A percentile compares a stretch with the other conserved stretches of the same genome.
Conservation (phyloP, 345 rosid genomes). For the Lepidium aucheri region DNA sequence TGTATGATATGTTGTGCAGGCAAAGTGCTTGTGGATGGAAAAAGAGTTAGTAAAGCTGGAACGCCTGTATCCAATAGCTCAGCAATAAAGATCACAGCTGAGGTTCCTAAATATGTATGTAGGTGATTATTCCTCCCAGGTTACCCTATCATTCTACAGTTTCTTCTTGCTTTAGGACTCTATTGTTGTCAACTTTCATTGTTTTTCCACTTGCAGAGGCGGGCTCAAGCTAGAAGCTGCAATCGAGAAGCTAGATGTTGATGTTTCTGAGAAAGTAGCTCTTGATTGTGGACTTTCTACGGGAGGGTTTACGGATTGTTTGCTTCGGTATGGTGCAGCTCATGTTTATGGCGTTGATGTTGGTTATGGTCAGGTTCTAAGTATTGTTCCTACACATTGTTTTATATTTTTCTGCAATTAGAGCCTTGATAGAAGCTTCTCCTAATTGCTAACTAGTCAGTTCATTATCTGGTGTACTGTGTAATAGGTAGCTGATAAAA, state of each 20-base stretch:
- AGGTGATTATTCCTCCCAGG: conserved; percentile 64
- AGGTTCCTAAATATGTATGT: conserved; percentile 95
- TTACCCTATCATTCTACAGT: conserved; percentile 4
- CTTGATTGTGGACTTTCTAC: conserved; percentile 96
- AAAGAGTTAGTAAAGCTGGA: conserved; percentile 78
- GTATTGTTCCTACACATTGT: background rate
- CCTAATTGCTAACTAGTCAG: background rate
- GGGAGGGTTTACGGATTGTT: conserved; percentile 92
- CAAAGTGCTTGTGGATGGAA: conserved; percentile 87
- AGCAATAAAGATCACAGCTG: conserved; percentile 65
- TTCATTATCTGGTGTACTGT: background rate
- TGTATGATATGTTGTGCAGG: conserved; percentile 35
- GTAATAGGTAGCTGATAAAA: conserved; percentile 87
- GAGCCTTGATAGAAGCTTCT: background rate
- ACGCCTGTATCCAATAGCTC: conserved; percentile 62
- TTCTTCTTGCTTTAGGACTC: background rate
- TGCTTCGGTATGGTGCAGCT: conserved; percentile 90
- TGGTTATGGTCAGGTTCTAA: conserved; percentile 82
- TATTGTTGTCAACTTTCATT: conserved; percentile 3
- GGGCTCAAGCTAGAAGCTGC: conserved; percentile 96
- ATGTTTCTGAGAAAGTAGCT: conserved; percentile 84
- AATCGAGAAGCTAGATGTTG: conserved; percentile 67
- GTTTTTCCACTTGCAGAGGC: conserved; percentile 45
- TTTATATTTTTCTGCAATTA: background rate
- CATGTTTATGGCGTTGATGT: conserved; percentile 96